Evolutionary conservation across 2,329 filamentous ascomycete genomes (phyloP).

Genomic region (Apiospora kogelbergensis): DNA sequence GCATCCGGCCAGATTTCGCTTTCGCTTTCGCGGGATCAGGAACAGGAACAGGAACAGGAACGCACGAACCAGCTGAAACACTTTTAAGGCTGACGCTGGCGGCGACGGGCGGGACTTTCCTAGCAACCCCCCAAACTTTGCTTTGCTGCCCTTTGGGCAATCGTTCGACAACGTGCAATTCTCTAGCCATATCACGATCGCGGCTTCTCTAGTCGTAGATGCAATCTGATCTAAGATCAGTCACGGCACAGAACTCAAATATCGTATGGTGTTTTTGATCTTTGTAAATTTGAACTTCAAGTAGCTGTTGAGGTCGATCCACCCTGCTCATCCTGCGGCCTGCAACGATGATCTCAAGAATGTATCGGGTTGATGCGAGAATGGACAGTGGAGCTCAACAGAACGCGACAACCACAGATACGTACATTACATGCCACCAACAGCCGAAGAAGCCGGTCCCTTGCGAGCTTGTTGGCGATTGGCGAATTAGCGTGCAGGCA

Average conservation of each 20-base stretch:
- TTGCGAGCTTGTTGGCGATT: not conserved
- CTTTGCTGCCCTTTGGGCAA: not conserved
- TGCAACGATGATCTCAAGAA: not conserved
- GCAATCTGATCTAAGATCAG: not conserved
- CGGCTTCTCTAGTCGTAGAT: not conserved
- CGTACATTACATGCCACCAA: not conserved
- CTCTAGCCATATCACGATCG: not conserved
- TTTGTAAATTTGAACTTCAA: not conserved
- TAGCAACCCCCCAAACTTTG: not conserved
- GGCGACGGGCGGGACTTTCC: not conserved
- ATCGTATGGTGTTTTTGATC: too few relatives aligned
- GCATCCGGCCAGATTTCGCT: not conserved
- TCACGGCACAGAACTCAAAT: not conserved
- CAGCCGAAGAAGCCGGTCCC: not conserved
- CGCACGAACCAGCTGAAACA: slow-evolving; percentile 1
- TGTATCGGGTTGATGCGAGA: not conserved
- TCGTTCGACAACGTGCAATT: not conserved
- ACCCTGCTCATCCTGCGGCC: too few relatives aligned
- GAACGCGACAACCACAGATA: not conserved
- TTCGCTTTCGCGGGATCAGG: too few relatives aligned
- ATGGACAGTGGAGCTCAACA: not conserved
- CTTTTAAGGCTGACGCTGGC: not conserved
- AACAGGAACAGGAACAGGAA: too few relatives aligned
- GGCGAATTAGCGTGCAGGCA: not conserved
- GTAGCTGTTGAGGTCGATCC: not conserved